Evolutionary conservation across 805 yeast species (phyloP).

Genomic region (Zygosaccharomyces gambellarensis): DNA sequence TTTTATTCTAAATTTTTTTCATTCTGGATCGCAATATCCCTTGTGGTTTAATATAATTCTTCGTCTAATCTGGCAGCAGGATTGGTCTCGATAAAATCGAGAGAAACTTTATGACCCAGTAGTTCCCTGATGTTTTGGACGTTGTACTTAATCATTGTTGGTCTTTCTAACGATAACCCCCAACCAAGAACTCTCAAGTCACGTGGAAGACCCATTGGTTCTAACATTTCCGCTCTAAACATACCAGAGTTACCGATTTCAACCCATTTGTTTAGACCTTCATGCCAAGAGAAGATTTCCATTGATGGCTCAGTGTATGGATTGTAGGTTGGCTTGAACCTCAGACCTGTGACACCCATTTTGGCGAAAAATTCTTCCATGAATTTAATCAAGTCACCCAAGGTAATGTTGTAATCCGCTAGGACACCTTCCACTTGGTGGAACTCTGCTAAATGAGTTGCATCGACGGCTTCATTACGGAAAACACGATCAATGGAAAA

Average conservation of each 20-base stretch:
- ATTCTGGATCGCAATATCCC: background rate
- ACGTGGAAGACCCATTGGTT: slow-evolving; percentile 95
- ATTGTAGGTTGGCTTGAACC: slow-evolving; percentile 98
- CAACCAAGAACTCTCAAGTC: slow-evolving; percentile 92
- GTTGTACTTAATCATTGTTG: slow-evolving; percentile 97
- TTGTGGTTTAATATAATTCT: slow-evolving; percentile 39
- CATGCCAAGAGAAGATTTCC: slow-evolving; percentile 96
- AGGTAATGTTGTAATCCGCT: slow-evolving; percentile 90
- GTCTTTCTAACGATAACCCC: slow-evolving; percentile 96
- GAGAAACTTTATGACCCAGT: slow-evolving; percentile 92
- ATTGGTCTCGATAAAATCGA: slow-evolving; percentile 90
- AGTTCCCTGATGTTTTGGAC: slow-evolving; percentile 94
- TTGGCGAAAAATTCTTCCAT: slow-evolving; percentile 95
- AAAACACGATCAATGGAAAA: slow-evolving; percentile 97
- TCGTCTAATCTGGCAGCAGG: slow-evolving; percentile 97
- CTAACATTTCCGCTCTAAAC: slow-evolving; percentile 99
- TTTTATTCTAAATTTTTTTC: background rate
- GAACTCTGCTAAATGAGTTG: slow-evolving; percentile 98
- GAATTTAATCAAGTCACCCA: slow-evolving; percentile 96
- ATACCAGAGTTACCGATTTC: slow-evolving; percentile 99
- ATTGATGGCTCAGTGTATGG: slow-evolving; percentile 99
- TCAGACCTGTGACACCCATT: slow-evolving; percentile 93
- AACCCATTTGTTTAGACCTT: slow-evolving; percentile 93
- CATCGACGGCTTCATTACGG: slow-evolving; percentile 99
- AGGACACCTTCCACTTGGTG: slow-evolving; percentile 99